These are phyloP conservation scores for Plasmodium gallinaceum DNA, from an alignment of 169 alveolate species.

Conservation along the genomic window DNA sequence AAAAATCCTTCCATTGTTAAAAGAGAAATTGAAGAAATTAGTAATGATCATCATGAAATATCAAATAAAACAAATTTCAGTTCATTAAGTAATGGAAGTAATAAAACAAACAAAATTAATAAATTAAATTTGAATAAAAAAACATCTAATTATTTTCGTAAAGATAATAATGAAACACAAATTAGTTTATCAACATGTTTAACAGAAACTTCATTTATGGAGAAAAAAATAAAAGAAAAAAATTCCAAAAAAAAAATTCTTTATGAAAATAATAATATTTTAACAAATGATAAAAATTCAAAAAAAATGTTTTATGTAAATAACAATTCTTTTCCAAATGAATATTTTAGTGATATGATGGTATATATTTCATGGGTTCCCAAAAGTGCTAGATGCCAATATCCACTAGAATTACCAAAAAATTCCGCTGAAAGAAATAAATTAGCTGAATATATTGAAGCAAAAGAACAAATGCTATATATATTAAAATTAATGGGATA, in stretches of 20 bases:
- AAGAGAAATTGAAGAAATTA: constrained; percentile 25
- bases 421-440: constrained; percentile 75
- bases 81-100: constrained; percentile 33
- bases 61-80: constrained; percentile 22
- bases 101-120: constrained; percentile 30
- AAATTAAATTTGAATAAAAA: constrained; percentile 42
- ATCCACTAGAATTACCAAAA: constrained; percentile 69
- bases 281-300: neutral
- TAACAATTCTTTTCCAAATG: constrained; percentile 1
- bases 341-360: constrained; percentile 75
- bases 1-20: neutral
- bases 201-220: constrained; percentile 38
- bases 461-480: constrained; percentile 72
- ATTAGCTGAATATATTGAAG: constrained; percentile 67
- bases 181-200: constrained; percentile 41
- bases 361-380: constrained; percentile 78
- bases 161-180: constrained; percentile 62
- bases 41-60: neutral
- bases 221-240: constrained; percentile 30
- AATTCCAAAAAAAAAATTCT: constrained; percentile 15
- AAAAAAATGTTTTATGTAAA: constrained; percentile 23
- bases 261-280: constrained; percentile 3
- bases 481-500: constrained; percentile 66
- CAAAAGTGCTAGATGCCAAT: constrained; percentile 76
- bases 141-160: constrained; percentile 45